Conservation (phyloP, 2,329 filamentous ascomycete species). For the Fusarium transvaalense region DNA sequence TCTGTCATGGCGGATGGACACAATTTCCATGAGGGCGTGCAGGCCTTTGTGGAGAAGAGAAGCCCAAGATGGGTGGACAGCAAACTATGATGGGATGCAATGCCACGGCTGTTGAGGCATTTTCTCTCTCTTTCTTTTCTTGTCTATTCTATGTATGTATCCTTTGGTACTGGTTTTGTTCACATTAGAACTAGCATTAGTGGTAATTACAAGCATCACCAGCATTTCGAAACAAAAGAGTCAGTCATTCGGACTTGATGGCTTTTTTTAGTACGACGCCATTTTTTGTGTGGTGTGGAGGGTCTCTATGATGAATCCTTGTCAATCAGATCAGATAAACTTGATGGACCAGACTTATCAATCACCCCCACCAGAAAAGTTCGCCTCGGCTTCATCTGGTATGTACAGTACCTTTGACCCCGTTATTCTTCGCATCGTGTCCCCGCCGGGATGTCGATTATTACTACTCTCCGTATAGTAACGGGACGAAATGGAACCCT, state of each 20-base stretch:
- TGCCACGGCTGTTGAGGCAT: constrained; percentile 22
- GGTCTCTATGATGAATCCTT: constrained; percentile 17
- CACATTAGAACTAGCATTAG: background rate
- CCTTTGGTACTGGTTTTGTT: background rate
- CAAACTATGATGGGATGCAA: constrained; percentile 60
- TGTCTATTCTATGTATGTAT: background rate
- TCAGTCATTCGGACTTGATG: background rate
- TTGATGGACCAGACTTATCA: constrained; percentile 36
- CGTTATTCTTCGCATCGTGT: constrained; percentile 7
- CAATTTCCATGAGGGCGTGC: constrained; percentile 78
- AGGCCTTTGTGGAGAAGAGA: constrained; percentile 79
- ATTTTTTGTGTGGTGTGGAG: constrained; percentile 20
- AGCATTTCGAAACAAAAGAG: background rate
- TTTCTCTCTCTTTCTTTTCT: background rate
- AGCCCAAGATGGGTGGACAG: constrained; percentile 73
- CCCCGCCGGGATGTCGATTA: constrained; percentile 34
- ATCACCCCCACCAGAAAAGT: constrained; percentile 39
- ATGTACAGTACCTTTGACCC: background rate
- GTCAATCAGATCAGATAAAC: constrained; percentile 42
- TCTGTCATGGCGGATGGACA: constrained; percentile 69
- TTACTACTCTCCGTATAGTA: constrained; percentile 23
- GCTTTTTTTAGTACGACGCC: constrained; percentile 31
- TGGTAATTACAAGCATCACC: background rate
- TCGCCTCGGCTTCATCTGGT: constrained; percentile 8
- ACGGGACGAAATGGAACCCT: constrained; percentile 9